A percentile compares a stretch with the other conserved stretches of the same genome.
phyloP scores from a whole-genome alignment of 495 filamentous ascomycete species.

The Chaetomium fimeti region DNA sequence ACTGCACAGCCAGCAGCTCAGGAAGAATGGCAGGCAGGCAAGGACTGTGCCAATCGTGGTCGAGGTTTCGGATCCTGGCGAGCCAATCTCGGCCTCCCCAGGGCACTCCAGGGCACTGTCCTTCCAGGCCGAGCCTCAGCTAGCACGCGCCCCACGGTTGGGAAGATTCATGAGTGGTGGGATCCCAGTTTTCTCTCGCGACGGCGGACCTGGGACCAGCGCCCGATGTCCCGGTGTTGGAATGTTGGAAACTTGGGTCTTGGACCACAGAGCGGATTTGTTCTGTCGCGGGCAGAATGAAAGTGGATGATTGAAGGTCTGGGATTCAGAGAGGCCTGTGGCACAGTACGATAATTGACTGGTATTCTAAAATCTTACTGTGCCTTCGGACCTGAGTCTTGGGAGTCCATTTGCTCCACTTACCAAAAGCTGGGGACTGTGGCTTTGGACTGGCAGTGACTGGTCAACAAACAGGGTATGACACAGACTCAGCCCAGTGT shows the following conservation, averaged over 20 bases:
- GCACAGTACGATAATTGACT: too few species aligned
- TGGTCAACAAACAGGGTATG: slow-evolving; percentile 1
- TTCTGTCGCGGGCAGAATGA: too few species aligned
- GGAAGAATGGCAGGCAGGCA: neutral
- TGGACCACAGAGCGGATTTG: too few species aligned
- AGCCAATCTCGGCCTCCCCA: slow-evolving; percentile 14
- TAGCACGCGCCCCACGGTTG: neutral
- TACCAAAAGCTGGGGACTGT: too few species aligned
- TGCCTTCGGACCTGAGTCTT: too few species aligned
- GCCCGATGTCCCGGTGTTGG: neutral
- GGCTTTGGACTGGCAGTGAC: neutral
- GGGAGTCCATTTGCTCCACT: too few species aligned
- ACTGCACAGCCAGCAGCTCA: neutral
- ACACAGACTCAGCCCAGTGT: neutral
- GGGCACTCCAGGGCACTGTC: too few species aligned
- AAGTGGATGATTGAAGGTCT: too few species aligned
- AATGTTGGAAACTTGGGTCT: neutral
- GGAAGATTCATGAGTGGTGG: neutral
- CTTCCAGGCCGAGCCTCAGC: neutral
- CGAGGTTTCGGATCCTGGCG: neutral
- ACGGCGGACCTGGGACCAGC: neutral
- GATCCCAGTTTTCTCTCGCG: neutral
- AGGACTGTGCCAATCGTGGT: slow-evolving; percentile 8
- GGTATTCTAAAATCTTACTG: too few species aligned
- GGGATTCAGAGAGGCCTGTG: too few species aligned